phyloP scores from a whole-genome alignment of 352 stramenopile genomes.

The Phytopythium kandeliae region DNA sequence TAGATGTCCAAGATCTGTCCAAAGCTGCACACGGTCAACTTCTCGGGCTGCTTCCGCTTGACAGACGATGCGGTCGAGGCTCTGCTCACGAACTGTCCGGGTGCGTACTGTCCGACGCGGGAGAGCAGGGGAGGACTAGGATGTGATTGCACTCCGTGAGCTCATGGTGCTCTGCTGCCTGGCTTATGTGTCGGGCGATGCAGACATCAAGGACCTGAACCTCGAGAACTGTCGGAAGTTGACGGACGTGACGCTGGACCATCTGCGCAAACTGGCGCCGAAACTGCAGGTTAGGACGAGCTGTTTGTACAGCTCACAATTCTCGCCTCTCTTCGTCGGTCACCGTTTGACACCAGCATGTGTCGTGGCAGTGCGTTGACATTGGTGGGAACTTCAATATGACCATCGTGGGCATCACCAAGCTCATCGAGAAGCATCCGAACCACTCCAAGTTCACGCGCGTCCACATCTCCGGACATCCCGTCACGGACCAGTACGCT shows the following conservation, averaged over 20 bases:
- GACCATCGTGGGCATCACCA: constrained; percentile 80
- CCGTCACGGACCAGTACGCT: constrained; percentile 75
- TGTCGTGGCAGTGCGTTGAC: constrained; percentile 59
- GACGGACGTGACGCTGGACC: constrained; percentile 68
- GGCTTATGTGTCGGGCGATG: not conserved
- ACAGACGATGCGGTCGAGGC: constrained; percentile 82
- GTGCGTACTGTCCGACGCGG: constrained; percentile 14
- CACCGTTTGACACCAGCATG: not conserved
- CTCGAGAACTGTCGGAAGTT: constrained; percentile 89
- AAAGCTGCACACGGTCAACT: constrained; percentile 83
- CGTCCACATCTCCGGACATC: constrained; percentile 80
- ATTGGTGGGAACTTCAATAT: constrained; percentile 88
- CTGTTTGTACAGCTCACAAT: not conserved
- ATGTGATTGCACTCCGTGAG: too few relatives aligned
- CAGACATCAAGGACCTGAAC: constrained; percentile 86
- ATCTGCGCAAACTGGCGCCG: constrained; percentile 68
- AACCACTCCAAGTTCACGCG: constrained; percentile 88
- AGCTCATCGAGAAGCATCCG: constrained; percentile 86
- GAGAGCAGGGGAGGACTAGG: too few relatives aligned
- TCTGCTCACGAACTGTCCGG: constrained; percentile 73
- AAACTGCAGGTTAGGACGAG: constrained; percentile 81
- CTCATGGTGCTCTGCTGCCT: not conserved
- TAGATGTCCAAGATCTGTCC: constrained; percentile 72
- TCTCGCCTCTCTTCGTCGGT: not conserved
- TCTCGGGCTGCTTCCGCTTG: constrained; percentile 84